Evolutionary conservation across 164 flowering plant genomes (phyloP), one percentile per base, ranked within the genome.

Genomic region (Magnolia officinalis): DNA sequence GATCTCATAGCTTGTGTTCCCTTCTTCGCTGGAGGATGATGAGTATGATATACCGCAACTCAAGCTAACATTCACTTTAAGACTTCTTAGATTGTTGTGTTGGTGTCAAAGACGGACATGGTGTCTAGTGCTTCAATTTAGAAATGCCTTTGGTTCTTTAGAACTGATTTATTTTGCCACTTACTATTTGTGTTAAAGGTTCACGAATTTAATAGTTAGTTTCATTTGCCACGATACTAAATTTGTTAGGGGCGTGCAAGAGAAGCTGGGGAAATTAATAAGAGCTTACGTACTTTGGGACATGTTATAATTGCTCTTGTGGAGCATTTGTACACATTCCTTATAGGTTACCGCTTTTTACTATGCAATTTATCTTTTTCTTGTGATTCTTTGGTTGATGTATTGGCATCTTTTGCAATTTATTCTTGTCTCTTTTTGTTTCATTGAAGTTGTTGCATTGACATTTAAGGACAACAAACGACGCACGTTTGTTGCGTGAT

Each of bases 231-330:
- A 37, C 14, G 6, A 68, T 68, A n/a, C 59, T 55, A 20, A 16
- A 14, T 31, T 21, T 78, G 7, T 55, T 71, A 93, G 98, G 99
- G 97, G 16, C 92, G 99, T 75, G 99, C 99, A 55, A 90, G 99
- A 82, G 99, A 96, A 87, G 99, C 99, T 67, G 99, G 99, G 63
- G 99, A 96, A 83, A 96, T 96, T 67, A 96, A 96, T 76, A 96
- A 96, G 84, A 96, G 99, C 83, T 85, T 96, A 52, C 94, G 94
- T 29, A 94, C 97, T 20, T 81, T 96, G 67, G 99, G 99, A 1
- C 86, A 98, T 68, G 99, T 96, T 14, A 96, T 96, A 14, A 94
- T 84, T 84, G 97, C 99, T 71, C 92, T 96, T 66, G 99, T 96
- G 19, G 99, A 94, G 82, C 98, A 96, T 84, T 88, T 79, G 98